Conservation (phyloP, 192 early-diverging fungal genomes). For the Umbelopsis sp. region DNA sequence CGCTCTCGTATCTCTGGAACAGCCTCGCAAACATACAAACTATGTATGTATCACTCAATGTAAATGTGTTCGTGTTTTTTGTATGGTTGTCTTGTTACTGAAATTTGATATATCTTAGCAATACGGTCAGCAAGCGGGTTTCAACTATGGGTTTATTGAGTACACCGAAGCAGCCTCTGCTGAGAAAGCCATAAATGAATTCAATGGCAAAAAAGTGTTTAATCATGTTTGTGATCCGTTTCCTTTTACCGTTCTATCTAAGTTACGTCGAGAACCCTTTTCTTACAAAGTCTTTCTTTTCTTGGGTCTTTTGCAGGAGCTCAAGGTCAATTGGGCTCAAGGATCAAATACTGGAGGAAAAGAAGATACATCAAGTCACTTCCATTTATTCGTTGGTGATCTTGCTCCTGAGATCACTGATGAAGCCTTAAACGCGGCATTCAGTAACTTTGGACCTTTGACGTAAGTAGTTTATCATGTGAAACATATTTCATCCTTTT, state of each 20-base stretch:
- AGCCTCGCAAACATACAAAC: constrained; percentile 19
- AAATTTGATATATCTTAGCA: constrained; percentile 23
- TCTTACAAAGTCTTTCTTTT: not conserved
- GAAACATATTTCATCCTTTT: not conserved
- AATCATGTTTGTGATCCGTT: constrained; percentile 46
- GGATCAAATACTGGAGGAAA: constrained; percentile 26
- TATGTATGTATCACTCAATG: constrained; percentile 5
- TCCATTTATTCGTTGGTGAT: constrained; percentile 93
- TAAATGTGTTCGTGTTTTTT: not conserved
- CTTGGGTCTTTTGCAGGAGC: constrained; percentile 22
- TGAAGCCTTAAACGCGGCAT: constrained; percentile 76
- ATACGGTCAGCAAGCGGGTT: constrained; percentile 65
- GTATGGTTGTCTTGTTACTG: constrained; percentile 6
- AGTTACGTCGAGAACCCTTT: too few relatives aligned
- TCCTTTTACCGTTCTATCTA: not conserved
- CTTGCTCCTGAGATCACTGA: constrained; percentile 90
- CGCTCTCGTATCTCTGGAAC: not conserved
- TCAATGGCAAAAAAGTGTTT: constrained; percentile 74
- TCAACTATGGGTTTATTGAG: constrained; percentile 93
- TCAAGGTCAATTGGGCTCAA: constrained; percentile 40
- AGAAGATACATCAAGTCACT: constrained; percentile 55
- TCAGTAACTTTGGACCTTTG: constrained; percentile 69
- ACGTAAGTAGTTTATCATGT: constrained; percentile 56
- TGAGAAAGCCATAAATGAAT: constrained; percentile 63
- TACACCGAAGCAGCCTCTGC: constrained; percentile 73